These are phyloP conservation scores for Ulmus americana DNA, from an alignment of 331 rosid genomes.

Conservation along the genomic window DNA sequence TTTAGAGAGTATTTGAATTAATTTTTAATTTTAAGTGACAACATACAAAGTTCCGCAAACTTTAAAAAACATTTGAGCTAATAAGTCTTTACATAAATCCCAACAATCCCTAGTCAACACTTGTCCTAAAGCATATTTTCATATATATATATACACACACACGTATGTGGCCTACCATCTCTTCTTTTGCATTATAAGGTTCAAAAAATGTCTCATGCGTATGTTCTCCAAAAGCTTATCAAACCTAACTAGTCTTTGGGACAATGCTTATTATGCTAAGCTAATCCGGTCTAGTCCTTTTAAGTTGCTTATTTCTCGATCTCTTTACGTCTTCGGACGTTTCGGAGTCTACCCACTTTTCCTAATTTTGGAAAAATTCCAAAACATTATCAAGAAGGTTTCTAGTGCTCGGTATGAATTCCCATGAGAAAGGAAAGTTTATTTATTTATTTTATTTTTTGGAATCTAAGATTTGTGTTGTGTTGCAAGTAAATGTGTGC, in stretches of 20 bases:
- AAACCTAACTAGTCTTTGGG: slow-evolving; percentile 4
- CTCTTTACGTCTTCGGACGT: neutral
- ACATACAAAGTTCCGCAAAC: too few relatives aligned
- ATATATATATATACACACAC: too few relatives aligned
- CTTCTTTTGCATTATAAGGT: neutral
- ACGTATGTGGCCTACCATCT: too few relatives aligned
- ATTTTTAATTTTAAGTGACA: too few relatives aligned
- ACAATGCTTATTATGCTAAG: slow-evolving; percentile 1
- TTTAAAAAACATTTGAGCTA: too few relatives aligned
- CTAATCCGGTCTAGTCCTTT: slow-evolving; percentile 6
- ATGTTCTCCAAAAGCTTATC: slow-evolving; percentile 9
- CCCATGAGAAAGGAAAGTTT: neutral
- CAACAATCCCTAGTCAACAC: neutral
- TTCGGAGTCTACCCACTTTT: neutral
- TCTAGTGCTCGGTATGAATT: neutral
- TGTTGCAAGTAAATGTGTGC: neutral
- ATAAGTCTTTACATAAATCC: too few relatives aligned
- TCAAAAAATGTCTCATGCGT: neutral
- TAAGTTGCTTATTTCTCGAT: neutral
- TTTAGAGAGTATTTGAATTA: accelerated
- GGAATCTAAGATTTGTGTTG: neutral
- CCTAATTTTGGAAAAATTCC: neutral
- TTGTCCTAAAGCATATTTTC: neutral
- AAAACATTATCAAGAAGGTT: neutral
- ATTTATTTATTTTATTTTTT: neutral